phyloP scores from a whole-genome alignment of 306 rosid species.

The Begonia masoniana region DNA sequence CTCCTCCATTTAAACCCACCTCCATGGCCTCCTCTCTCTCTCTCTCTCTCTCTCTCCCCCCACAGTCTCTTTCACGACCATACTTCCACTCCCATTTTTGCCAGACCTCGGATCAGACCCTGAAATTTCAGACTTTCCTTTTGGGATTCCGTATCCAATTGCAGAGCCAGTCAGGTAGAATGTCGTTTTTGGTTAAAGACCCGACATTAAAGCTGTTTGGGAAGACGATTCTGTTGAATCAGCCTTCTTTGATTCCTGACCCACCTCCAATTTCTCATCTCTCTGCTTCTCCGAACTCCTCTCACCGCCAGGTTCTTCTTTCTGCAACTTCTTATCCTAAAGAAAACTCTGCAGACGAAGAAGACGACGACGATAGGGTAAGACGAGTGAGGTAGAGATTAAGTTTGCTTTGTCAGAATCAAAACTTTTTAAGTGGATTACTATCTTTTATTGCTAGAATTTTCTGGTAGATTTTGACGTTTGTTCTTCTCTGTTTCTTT shows the following conservation, averaged over 20 bases:
- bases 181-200: constrained; percentile 44
- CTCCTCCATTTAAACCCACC: constrained; percentile 16
- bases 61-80: neutral
- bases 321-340: constrained; percentile 19
- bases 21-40: neutral
- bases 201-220: constrained; percentile 67
- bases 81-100: neutral
- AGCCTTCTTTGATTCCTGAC: constrained; percentile 5
- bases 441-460: too few relatives aligned
- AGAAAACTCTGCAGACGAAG: constrained; percentile 11
- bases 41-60: neutral
- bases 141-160: too few relatives aligned
- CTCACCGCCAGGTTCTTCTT: constrained; percentile 7
- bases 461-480: too few relatives aligned
- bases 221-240: constrained; percentile 43
- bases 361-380: constrained; percentile 32
- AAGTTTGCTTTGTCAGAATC: too few relatives aligned
- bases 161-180: constrained; percentile 12
- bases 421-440: too few relatives aligned
- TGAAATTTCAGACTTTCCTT: too few relatives aligned
- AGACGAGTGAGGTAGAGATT: neutral
- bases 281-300: neutral
- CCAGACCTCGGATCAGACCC: too few relatives aligned
- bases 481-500: too few relatives aligned
- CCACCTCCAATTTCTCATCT: neutral